A percentile compares a stretch with the other conserved stretches of the same genome.
Conservation (phyloP, 768 basidiomycete species). For the Pleurotus djamor region DNA sequence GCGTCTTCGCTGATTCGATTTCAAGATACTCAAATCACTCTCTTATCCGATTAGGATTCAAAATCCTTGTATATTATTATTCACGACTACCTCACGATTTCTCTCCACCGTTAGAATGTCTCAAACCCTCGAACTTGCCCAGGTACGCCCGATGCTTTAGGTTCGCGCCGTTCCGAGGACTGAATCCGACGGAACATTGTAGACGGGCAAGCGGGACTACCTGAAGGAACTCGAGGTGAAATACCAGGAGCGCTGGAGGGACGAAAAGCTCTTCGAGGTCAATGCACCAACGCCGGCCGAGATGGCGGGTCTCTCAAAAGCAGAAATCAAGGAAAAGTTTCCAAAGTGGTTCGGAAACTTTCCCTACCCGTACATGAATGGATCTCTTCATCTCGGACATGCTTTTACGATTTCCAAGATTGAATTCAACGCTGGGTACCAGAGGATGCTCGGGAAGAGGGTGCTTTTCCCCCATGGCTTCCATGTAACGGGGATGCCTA, state of each 20-base stretch:
- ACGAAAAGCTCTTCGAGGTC: slow-evolving; percentile 79
- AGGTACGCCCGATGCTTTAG: slow-evolving; percentile 33
- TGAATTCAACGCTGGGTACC: slow-evolving; percentile 94
- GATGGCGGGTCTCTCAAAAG: slow-evolving; percentile 57
- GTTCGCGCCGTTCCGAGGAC: not conserved
- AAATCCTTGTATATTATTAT: slow-evolving; percentile 33
- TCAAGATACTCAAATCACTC: slow-evolving; percentile 12
- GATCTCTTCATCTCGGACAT: slow-evolving; percentile 94
- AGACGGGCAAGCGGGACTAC: slow-evolving; percentile 95
- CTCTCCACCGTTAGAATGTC: slow-evolving; percentile 36
- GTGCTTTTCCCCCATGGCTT: slow-evolving; percentile 97
- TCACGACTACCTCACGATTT: slow-evolving; percentile 15
- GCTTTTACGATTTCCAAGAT: slow-evolving; percentile 98
- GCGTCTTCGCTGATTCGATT: not conserved
- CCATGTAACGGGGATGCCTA: slow-evolving; percentile 98
- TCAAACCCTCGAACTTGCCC: slow-evolving; percentile 64
- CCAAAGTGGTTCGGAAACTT: slow-evolving; percentile 99
- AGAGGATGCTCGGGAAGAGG: slow-evolving; percentile 92
- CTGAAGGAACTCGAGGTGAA: slow-evolving; percentile 79
- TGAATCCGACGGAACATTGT: slow-evolving; percentile 13
- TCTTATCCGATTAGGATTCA: slow-evolving; percentile 25
- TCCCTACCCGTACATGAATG: slow-evolving; percentile 99
- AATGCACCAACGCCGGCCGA: slow-evolving; percentile 74
- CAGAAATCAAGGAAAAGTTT: slow-evolving; percentile 68
- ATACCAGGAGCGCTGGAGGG: slow-evolving; percentile 82